phyloP scores from a whole-genome alignment of 352 stramenopile species.

The Plasmopara halstedii region DNA sequence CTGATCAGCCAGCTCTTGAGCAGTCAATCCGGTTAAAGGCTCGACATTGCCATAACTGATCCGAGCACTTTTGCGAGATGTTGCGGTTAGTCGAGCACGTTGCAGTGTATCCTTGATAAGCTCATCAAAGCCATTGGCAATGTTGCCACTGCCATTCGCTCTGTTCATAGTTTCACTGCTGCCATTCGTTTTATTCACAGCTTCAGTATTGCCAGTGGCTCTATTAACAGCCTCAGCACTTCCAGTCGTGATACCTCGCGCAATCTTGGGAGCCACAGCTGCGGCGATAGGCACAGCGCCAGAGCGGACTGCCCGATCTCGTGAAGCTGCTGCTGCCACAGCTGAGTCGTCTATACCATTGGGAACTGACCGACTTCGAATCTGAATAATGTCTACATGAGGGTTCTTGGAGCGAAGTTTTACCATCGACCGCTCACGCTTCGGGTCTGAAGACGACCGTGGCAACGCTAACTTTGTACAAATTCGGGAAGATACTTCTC shows the following conservation, averaged over 20 bases:
- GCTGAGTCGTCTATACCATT: conserved; percentile 15
- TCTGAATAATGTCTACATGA: conserved; percentile 46
- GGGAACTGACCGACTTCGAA: conserved; percentile 29
- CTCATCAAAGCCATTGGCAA: conserved; percentile 29
- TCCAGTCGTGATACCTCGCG: conserved; percentile 56
- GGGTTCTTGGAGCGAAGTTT: conserved; percentile 53
- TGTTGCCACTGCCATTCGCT: conserved; percentile 12
- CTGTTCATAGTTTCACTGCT: no score
- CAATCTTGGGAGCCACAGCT: conserved; percentile 48
- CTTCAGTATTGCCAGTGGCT: no score
- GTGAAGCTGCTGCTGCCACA: conserved; percentile 13
- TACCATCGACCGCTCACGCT: conserved; percentile 55
- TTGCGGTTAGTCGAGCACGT: conserved; percentile 39
- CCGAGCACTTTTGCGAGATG: conserved; percentile 50
- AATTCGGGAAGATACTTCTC: conserved; percentile 24
- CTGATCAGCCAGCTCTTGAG: conserved; percentile 72
- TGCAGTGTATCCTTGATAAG: conserved; percentile 71
- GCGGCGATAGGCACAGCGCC: conserved; percentile 9
- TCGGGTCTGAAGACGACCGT: conserved; percentile 69
- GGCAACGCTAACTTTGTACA: conserved; percentile 63
- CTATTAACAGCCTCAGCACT: conserved; percentile 30
- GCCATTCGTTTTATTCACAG: no score
- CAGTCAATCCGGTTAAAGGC: conserved; percentile 47
- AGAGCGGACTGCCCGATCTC: conserved; percentile 14
- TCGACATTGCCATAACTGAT: conserved; percentile 78